Percentiles rank a stretch among this genome's conserved stretches.
Conservation (phyloP, 257 asterid species). For the Solanum chiquidenum region DNA sequence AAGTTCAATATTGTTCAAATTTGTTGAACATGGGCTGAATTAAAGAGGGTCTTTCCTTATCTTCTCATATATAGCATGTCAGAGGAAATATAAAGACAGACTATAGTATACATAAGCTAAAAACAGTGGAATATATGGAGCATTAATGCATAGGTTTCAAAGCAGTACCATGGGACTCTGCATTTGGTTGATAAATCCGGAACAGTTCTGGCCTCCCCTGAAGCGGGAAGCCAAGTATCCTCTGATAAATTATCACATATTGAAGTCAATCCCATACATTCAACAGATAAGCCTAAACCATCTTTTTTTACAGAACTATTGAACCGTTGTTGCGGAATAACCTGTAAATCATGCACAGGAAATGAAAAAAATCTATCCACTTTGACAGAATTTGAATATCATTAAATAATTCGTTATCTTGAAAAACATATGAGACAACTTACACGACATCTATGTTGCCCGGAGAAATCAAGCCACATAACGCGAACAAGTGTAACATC, state of each 20-base stretch:
- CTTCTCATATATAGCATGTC: not conserved
- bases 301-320: conserved; percentile 37
- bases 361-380: not conserved
- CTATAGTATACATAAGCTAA: not conserved
- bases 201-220: conserved; percentile 75
- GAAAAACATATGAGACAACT: not conserved
- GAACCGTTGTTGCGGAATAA: conserved; percentile 58
- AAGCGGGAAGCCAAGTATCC: conserved; percentile 55
- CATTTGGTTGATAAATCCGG: conserved; percentile 70
- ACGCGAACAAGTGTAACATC: conserved; percentile 53
- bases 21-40: not conserved
- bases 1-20: not conserved
- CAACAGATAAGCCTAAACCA: conserved; percentile 72
- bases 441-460: conserved; percentile 33
- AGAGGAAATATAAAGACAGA: not conserved
- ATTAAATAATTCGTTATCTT: not conserved
- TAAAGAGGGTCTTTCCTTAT: not conserved
- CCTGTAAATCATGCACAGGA: conserved; percentile 28
- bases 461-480: conserved; percentile 81
- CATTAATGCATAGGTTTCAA: not conserved
- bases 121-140: not conserved
- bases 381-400: not conserved
- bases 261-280: conserved; percentile 70
- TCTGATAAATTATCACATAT: conserved; percentile 58
- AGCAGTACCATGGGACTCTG: conserved; percentile 60